Conservation (phyloP, 148 eudicot species). For the Persicaria maculosa region DNA sequence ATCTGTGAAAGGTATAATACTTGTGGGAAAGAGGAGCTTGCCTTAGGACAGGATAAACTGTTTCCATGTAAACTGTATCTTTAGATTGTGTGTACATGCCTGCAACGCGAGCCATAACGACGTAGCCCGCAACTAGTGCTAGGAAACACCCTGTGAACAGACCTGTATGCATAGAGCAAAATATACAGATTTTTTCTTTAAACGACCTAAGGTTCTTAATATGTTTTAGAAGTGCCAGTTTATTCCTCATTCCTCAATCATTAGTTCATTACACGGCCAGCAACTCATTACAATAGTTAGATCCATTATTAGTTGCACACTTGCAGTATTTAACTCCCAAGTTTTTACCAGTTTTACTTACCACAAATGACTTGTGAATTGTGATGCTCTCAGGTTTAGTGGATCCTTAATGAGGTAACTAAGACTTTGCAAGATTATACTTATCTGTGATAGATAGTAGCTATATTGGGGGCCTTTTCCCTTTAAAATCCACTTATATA, state of each 20-base stretch:
- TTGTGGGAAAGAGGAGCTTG: constrained; percentile 24
- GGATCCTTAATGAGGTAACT: constrained; percentile 15
- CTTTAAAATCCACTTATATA: constrained; percentile 28
- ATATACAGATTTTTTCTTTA: neutral
- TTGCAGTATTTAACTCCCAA: neutral
- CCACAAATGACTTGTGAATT: neutral
- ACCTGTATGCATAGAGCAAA: constrained; percentile 31
- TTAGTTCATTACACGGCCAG: neutral
- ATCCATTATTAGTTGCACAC: neutral
- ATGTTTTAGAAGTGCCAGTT: neutral
- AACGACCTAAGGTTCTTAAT: neutral
- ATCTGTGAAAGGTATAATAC: neutral
- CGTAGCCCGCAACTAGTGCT: constrained; percentile 79
- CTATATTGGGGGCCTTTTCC: constrained; percentile 13
- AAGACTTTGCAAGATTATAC: constrained; percentile 13
- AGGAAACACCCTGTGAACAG: constrained; percentile 78
- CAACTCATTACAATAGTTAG: neutral
- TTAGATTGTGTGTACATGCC: constrained; percentile 59
- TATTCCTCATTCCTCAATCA: too few relatives aligned
- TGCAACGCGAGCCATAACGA: constrained; percentile 73
- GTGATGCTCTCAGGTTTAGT: constrained; percentile 5
- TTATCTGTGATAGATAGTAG: constrained; percentile 10
- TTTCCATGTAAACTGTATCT: constrained; percentile 86
- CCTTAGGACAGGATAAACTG: constrained; percentile 93
- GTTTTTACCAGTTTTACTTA: neutral